Percentiles rank a stretch among this genome's conserved stretches.
Conservation (phyloP, 139 green algal species). For the Chlamydomonas incerta region DNA sequence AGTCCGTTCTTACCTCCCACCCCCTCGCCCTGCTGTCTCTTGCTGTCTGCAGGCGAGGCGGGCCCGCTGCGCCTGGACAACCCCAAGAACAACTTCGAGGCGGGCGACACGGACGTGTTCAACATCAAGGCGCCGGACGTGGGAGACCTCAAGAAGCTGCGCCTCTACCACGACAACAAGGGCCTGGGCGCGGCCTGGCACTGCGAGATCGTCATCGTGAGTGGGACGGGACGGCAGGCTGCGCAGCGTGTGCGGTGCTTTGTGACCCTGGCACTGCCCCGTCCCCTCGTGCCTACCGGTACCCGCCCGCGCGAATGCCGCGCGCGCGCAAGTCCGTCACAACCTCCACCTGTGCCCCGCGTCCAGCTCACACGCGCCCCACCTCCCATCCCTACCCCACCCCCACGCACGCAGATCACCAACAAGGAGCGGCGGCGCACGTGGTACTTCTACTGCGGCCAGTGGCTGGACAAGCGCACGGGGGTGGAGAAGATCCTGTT, state of each 20-base stretch:
- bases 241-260: too few relatives aligned
- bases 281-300: not conserved
- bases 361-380: too few relatives aligned
- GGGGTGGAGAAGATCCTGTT: conserved; percentile 63
- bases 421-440: conserved; percentile 15
- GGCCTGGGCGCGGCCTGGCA: conserved; percentile 67
- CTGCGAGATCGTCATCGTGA: conserved; percentile 65
- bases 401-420: conserved; percentile 18
- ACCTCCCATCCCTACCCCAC: too few relatives aligned
- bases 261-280: not conserved
- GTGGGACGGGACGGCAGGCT: not conserved
- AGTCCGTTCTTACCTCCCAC: too few relatives aligned
- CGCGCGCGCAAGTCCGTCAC: too few relatives aligned
- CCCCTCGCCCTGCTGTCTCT: too few relatives aligned
- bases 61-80: conserved; percentile 56
- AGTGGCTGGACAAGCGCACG: conserved; percentile 60
- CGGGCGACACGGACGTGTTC: conserved; percentile 60
- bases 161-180: conserved; percentile 55
- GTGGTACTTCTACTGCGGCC: conserved; percentile 62
- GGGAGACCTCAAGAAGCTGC: conserved; percentile 46
- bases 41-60: conserved; percentile 49
- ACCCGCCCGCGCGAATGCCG: too few relatives aligned
- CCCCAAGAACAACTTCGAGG: conserved; percentile 66
- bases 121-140: conserved; percentile 50
- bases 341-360: too few relatives aligned